A percentile compares a stretch with the other conserved stretches of the same genome.
phyloP scores from a whole-genome alignment of 2,329 filamentous ascomycete species.

The Hypoxylon sp. region DNA sequence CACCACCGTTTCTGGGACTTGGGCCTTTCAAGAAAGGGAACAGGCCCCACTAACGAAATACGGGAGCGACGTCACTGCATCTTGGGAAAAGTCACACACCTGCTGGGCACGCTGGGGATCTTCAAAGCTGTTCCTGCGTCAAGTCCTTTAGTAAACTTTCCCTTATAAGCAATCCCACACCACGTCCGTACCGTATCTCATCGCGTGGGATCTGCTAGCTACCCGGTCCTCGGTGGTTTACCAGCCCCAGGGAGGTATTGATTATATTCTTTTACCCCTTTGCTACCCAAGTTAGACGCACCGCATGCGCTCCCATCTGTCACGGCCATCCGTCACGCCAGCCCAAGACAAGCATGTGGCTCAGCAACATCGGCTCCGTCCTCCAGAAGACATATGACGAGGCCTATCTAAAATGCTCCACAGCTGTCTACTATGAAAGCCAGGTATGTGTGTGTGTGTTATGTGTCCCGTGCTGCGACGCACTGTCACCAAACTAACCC shows the following conservation, averaged over 20 bases:
- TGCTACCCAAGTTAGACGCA: too few relatives aligned
- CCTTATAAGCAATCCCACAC: conserved; percentile 2
- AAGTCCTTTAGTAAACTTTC: neutral
- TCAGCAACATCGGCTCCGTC: conserved; percentile 67
- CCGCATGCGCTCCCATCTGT: conserved; percentile 20
- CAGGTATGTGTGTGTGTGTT: conserved; percentile 67
- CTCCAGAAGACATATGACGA: conserved; percentile 99
- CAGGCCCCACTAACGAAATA: conserved; percentile 28
- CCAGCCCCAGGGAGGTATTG: too few relatives aligned
- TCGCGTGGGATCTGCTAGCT: neutral
- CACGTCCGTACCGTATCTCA: conserved; percentile 11
- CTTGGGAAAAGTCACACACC: conserved; percentile 9
- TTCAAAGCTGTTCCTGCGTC: conserved; percentile 24
- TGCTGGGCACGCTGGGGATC: conserved; percentile 17
- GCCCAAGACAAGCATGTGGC: conserved; percentile 55
- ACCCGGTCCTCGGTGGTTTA: too few relatives aligned
- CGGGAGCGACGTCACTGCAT: conserved; percentile 34
- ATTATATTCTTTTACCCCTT: neutral
- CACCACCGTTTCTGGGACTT: conserved; percentile 12
- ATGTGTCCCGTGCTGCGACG: neutral
- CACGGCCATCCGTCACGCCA: conserved; percentile 12
- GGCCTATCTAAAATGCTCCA: conserved; percentile 92
- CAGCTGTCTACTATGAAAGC: conserved; percentile 93
- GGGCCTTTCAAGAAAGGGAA: neutral
- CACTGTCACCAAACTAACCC: conserved; percentile 5